Percentiles rank a stretch among this genome's conserved stretches.
phyloP scores from a whole-genome alignment of 768 basidiomycete genomes.

The Lentinula edodes region DNA sequence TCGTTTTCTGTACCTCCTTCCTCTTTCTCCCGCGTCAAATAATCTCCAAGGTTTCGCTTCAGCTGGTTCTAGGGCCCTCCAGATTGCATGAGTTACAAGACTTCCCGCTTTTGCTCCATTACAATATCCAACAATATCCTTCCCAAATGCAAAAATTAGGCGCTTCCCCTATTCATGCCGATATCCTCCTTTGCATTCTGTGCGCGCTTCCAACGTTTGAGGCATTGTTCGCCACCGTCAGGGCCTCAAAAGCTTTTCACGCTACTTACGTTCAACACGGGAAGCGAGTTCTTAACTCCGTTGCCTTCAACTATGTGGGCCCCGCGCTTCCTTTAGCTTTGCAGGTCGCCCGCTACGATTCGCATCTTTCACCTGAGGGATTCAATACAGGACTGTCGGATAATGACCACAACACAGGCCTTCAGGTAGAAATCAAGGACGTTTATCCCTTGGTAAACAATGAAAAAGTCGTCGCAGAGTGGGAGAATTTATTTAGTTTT shows the following conservation, averaged over 20 bases:
- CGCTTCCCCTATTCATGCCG: neutral
- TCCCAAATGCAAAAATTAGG: neutral
- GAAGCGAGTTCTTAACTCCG: conserved; percentile 16
- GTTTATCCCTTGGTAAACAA: neutral
- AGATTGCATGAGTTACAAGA: too few species aligned
- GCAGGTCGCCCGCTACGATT: conserved; percentile 10
- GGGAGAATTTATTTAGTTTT: conserved; percentile 1
- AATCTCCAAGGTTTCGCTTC: neutral
- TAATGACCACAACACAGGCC: neutral
- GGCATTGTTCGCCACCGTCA: conserved; percentile 11
- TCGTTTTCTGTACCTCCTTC: too few species aligned
- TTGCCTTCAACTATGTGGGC: conserved; percentile 21
- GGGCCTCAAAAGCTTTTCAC: conserved; percentile 18
- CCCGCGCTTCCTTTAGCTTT: conserved; percentile 20
- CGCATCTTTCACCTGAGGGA: neutral
- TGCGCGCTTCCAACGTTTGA: conserved; percentile 9
- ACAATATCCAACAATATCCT: too few species aligned
- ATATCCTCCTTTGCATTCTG: neutral
- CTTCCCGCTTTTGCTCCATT: neutral
- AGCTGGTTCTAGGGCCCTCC: too few species aligned
- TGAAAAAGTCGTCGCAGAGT: neutral
- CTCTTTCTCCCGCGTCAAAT: neutral
- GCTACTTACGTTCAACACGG: conserved; percentile 16
- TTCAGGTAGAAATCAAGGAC: neutral
- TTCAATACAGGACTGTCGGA: neutral